Conservation (phyloP, 495 filamentous ascomycete species). For the Neurospora tetraspora region DNA sequence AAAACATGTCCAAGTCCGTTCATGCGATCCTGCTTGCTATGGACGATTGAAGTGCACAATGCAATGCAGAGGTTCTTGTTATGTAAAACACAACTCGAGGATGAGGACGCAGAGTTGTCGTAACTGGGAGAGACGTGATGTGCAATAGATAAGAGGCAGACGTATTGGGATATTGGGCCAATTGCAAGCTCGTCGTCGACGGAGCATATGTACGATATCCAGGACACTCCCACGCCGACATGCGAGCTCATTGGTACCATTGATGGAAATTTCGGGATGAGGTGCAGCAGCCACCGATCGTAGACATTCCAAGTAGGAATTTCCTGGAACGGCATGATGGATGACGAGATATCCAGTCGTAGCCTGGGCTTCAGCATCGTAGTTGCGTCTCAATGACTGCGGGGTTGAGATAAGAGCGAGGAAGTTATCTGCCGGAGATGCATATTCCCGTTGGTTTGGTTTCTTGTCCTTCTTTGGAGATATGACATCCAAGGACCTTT, state of each 20-base stretch:
- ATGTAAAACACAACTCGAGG: constrained; percentile 2
- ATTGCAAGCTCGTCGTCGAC: background rate
- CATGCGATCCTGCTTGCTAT: background rate
- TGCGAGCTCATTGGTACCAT: constrained; percentile 9
- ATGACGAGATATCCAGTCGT: background rate
- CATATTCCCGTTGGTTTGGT: background rate
- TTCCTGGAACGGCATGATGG: background rate
- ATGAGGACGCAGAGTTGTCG: background rate
- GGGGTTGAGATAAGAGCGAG: background rate
- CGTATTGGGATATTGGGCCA: constrained; percentile 1
- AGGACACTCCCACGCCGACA: constrained; percentile 7
- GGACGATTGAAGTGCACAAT: background rate
- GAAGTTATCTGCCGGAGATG: background rate
- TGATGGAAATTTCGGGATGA: constrained; percentile 9
- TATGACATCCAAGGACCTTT: background rate
- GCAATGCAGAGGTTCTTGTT: constrained; percentile 5
- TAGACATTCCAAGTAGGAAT: background rate
- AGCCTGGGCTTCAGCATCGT: background rate
- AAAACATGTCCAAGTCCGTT: background rate
- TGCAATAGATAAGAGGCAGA: constrained; percentile 13
- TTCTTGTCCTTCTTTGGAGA: background rate
- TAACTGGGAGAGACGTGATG: constrained; percentile 5
- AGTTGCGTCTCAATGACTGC: background rate
- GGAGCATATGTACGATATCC: background rate
- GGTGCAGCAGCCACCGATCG: constrained; percentile 8